Evolutionary conservation across 495 filamentous ascomycete species (phyloP), one percentile per base, ranked within the genome.

Genomic region (Filosporella fistucella): DNA sequence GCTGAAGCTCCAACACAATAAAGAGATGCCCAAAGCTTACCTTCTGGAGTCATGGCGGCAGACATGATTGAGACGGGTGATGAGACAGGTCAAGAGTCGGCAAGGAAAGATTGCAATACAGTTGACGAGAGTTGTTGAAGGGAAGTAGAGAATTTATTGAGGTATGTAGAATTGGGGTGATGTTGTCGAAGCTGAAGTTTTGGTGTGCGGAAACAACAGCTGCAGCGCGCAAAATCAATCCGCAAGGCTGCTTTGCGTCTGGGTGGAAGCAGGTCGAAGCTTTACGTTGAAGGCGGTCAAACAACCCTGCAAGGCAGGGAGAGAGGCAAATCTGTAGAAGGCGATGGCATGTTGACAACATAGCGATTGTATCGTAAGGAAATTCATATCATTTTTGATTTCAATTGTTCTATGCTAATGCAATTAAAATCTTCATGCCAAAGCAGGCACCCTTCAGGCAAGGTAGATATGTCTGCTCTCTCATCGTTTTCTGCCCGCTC

Each of bases 31-130:
- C 21, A 23, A 21, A 45, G 45, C 56, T 50, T 62, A 66, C 63
- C 63, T 64, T 66, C 63, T 22, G 63, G 63, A 50, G 57, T 63
- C 12, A 51, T 35, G 18, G 61, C 43, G 34, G 54, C 32, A 60
- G 61, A 59, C 63, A 65, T 65, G 36, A 41, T 55, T 45, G 34
- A 36, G n/a, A 34, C 12, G 9, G 23, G n/a, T n/a, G n/a, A n/a
- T n/a, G n/a, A n/a, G n/a, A n/a, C n/a, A n/a, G n/a, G n/a, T n/a
- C n/a, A n/a, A n/a, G n/a, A n/a, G n/a, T n/a, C 49, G 30, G 14
- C 14, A 34, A 14, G 14, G 41, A 32, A 38, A 45, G 47, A 49
- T 20, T 7, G 49, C 29, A 45, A 47, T 16, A 39, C 33, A 53
- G 32, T 12, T 14, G 23, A n/a, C 4, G 32, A 21, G 14, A 21